Percentiles rank a stretch among this genome's conserved stretches.
These are phyloP conservation scores for Populus deltoides DNA, from an alignment of 345 rosid genomes.

Conservation along the genomic window DNA sequence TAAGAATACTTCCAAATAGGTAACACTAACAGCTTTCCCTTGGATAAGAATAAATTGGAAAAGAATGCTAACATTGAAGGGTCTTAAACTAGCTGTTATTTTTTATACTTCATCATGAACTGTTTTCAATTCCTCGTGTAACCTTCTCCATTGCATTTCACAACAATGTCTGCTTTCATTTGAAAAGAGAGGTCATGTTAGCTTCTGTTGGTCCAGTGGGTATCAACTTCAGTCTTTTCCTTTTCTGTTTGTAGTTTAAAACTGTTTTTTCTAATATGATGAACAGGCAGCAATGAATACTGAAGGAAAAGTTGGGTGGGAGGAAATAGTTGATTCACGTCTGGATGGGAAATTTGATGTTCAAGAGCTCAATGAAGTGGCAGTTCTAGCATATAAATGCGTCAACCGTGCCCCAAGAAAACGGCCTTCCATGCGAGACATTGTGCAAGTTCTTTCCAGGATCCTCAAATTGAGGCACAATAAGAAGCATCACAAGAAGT, in stretches of 20 bases:
- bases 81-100: not conserved
- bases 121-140: not conserved
- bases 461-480: slow-evolving; percentile 60
- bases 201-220: not conserved
- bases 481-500: slow-evolving; percentile 56
- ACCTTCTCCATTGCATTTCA: not conserved
- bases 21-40: not conserved
- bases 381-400: slow-evolving; percentile 85
- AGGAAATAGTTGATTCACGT: slow-evolving; percentile 85
- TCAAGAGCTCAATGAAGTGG: slow-evolving; percentile 81
- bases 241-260: not conserved
- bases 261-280: slow-evolving; percentile 1
- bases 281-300: slow-evolving; percentile 82
- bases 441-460: slow-evolving; percentile 76
- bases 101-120: not conserved
- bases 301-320: slow-evolving; percentile 94
- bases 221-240: not conserved
- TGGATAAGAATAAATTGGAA: not conserved
- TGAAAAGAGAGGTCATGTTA: not conserved
- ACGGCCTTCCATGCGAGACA: slow-evolving; percentile 93
- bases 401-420: slow-evolving; percentile 66
- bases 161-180: not conserved
- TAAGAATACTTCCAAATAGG: not conserved
- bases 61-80: not conserved
- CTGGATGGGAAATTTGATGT: slow-evolving; percentile 67